Evolutionary conservation across 192 early-diverging fungal species (phyloP), one percentile per base, ranked within the genome.

Genomic region (Blastocladiella britannica): DNA sequence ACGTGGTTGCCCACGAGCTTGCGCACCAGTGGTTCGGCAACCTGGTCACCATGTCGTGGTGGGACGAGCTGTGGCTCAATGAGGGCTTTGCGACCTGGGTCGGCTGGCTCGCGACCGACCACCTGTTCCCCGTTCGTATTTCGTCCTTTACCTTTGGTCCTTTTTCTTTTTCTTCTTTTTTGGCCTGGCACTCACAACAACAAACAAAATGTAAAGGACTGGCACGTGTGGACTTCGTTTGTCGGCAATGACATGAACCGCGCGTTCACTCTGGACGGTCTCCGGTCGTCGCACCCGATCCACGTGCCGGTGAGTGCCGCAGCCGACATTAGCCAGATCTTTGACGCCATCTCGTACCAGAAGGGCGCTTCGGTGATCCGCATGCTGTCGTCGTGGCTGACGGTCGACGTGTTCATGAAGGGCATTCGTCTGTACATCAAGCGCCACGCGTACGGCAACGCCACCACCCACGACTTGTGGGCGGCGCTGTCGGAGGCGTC

Each of bases 21-120:
- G 82, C 82, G 43, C 87, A 87, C 63, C 83, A 85, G 69, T 84
- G 82, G 82, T 89, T 89, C 58, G 87, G 87, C 8, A 89, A 89
- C 64, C 67, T 89, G 54, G 86, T 89, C 1, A 89, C 86, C 9
- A 85, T 87, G 82, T 69, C 68, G 55, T 73, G 74, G 74, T 75
- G 71, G 72, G 61, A 73, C 67, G 81, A 86, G 51, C 60, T 87
- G 30, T 88, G 86, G 86, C 74, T 89, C 47, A 89, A 88, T 69
- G 86, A 89, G 68, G 86, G 86, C 29, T 89, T 89, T 68, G 86
- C 86, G 24, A 89, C 86, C 22, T 86, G 80, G 66, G 78, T 84
- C 25, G 86, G 84, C 23, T 76, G 69, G 60, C 59, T 83, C 56
- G 78, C 81, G 24, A 70, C 73, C 18, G 83, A 87, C 62, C 60